phyloP scores from a whole-genome alignment of 2,329 filamentous ascomycete species.

The Corinectria fuckeliana region DNA sequence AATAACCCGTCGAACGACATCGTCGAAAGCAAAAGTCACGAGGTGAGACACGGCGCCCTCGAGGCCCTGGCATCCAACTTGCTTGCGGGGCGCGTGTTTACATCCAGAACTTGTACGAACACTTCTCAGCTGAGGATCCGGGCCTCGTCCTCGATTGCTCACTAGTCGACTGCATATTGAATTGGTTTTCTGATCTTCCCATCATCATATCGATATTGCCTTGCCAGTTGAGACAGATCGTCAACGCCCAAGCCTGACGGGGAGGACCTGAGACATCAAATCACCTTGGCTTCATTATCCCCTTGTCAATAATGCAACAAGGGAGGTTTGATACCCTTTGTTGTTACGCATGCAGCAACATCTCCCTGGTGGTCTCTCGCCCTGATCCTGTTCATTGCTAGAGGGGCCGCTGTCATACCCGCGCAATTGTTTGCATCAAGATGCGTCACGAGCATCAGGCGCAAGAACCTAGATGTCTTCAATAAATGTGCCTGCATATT shows the following conservation, averaged over 20 bases:
- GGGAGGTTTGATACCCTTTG: not conserved
- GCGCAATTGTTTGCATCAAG: not conserved
- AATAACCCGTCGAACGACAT: not conserved
- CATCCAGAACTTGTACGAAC: no score
- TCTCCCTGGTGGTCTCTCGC: not conserved
- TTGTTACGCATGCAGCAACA: not conserved
- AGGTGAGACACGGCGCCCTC: not conserved
- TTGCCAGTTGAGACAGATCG: not conserved
- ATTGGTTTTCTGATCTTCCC: no score
- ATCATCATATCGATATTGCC: not conserved
- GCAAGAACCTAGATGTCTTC: slow-evolving; percentile 41
- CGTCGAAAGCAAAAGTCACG: not conserved
- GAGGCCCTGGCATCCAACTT: not conserved
- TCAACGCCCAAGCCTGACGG: not conserved
- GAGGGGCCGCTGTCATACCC: not conserved
- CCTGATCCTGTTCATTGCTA: not conserved
- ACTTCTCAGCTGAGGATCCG: not conserved
- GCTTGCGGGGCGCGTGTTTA: no score
- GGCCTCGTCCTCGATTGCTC: no score
- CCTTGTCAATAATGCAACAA: not conserved
- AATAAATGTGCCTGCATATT: not conserved
- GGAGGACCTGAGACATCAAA: not conserved
- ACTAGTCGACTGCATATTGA: no score
- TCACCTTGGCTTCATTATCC: not conserved
- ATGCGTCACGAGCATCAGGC: slow-evolving; percentile 59